phyloP scores from a whole-genome alignment of 371 early-diverging fungal species.

The Lichtheimia hyalospora region DNA sequence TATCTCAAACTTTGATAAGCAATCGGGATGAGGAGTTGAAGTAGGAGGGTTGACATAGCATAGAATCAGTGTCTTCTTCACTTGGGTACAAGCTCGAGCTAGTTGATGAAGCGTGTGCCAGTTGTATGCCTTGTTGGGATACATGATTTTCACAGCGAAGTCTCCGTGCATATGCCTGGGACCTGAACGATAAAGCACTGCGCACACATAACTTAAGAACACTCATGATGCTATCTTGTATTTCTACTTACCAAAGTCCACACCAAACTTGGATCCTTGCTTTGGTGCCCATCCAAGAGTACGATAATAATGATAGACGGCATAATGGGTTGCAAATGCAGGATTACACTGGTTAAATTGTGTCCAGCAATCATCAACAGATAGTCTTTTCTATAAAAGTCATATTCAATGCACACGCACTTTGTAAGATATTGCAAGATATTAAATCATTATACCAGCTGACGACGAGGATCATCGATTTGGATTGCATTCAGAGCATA shows the following conservation, averaged over 20 bases:
- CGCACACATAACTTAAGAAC: background rate
- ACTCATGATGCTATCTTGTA: background rate
- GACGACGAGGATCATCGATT: constrained; percentile 22
- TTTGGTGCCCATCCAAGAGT: constrained; percentile 82
- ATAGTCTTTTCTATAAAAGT: constrained; percentile 10
- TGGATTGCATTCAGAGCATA: constrained; percentile 56
- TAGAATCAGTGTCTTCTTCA: constrained; percentile 58
- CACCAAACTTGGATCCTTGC: constrained; percentile 82
- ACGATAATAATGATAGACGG: constrained; percentile 81
- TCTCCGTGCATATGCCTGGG: constrained; percentile 31
- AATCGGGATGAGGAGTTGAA: constrained; percentile 11
- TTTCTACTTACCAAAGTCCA: constrained; percentile 62
- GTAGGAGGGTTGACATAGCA: constrained; percentile 43
- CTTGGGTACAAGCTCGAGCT: constrained; percentile 64
- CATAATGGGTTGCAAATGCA: constrained; percentile 62
- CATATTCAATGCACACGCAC: background rate
- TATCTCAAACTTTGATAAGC: constrained; percentile 28
- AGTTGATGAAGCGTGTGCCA: constrained; percentile 62
- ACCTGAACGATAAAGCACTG: constrained; percentile 30
- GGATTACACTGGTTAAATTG: constrained; percentile 20
- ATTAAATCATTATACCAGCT: constrained; percentile 21
- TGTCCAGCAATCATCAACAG: constrained; percentile 18
- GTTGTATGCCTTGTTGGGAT: constrained; percentile 10
- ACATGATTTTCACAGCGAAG: constrained; percentile 35
- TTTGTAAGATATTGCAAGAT: no score